Evolutionary conservation across 495 filamentous ascomycete species (phyloP), one percentile per base, ranked within the genome.

Genomic region (Neohortaea acidophila): DNA sequence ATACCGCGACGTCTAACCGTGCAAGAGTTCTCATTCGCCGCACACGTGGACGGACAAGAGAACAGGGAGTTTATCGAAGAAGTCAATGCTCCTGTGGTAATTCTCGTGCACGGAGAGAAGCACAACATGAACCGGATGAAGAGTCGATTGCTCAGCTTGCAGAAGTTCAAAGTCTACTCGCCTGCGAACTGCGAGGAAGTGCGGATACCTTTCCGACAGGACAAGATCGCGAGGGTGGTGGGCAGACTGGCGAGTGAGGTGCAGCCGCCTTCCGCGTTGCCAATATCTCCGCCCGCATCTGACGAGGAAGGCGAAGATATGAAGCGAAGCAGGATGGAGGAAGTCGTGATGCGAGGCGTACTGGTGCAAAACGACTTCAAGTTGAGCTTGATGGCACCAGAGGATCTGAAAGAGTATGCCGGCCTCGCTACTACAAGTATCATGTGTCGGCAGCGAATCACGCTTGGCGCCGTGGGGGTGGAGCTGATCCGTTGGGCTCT

Each of bases 51-150:
- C 56, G 91, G 89, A n/a, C 70, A 73, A 5, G 87, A 97, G 56
- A 97, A 97, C 48, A 68, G 77, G 31, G 84, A 83, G 38, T 97
- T 97, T 51, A 92, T 97, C 28, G 85, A 94, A 51, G 81, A 94
- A 55, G 77, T 96, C 28, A 71, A 64, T 19, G 84, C 89, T 4
- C 81, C 83, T 15, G 87, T 94, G 15, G 87, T 97, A 44, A 93
- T 97, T 36, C 71, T 97, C 17, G 89, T 97, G 3, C 89, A 97
- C 51, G 89, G 89, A 21, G 91, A 94, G 54, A 83, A 87, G 47
- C 84, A 93, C 53, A 91, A 94, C 51, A 97, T 97, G 89, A 91
- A 86, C 72, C 74, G 91, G 22, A 64, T 97, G 13, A 94, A 94
- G 53, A 91, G 83, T 2, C 89, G 92, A 48, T 64, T 97, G 7